Evolutionary conservation across 148 eudicot genomes (phyloP), one percentile per base, ranked within the genome.

Genomic region (Diospyros lotus): DNA sequence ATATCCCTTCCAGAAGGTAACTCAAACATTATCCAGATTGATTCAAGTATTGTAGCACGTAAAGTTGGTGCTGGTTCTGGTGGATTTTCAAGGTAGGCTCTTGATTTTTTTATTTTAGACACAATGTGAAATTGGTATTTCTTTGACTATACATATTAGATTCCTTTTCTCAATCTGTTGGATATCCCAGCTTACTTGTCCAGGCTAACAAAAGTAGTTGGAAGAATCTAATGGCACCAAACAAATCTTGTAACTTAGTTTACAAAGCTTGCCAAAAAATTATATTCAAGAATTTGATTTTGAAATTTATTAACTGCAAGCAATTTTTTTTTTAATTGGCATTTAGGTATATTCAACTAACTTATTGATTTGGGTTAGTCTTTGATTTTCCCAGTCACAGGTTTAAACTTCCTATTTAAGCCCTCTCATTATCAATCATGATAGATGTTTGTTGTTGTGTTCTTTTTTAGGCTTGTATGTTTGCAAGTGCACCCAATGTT

Each of bases 41-140:
- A 88, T 53, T 96, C 99, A 5, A 82, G 85, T 76, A 91, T 96
- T 78, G 73, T 93, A 66, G 98, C 93, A 44, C 89, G 91, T 44
- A 88, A 79, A 51, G 92, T 96, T 81, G 99, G 98, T 84, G 99
- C 99, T 80, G 98, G 99, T 67, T 96, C 99, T 72, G 98, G 98
- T 77, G 99, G 98, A 76, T 96, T 79, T 86, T 96, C 99, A 73
- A 96, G 99, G 99, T 96, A 53, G 15, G 71, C 45, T 76, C 75
- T 66, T 65, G 58, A 7, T 70, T 72, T 65, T 65, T 18, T 40
- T 15, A 2, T 54, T 66, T 46, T 58, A 45, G 9, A 5, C 40
- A 50, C 43, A 11, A 17, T 51, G 14, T 69, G 43, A 41, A 28
- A 42, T 53, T 53, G n/a, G 14, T 28, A 28, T 28, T 28, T 28